phyloP scores from a whole-genome alignment of 345 rosid genomes.

The Diplotaxis tenuifolia region DNA sequence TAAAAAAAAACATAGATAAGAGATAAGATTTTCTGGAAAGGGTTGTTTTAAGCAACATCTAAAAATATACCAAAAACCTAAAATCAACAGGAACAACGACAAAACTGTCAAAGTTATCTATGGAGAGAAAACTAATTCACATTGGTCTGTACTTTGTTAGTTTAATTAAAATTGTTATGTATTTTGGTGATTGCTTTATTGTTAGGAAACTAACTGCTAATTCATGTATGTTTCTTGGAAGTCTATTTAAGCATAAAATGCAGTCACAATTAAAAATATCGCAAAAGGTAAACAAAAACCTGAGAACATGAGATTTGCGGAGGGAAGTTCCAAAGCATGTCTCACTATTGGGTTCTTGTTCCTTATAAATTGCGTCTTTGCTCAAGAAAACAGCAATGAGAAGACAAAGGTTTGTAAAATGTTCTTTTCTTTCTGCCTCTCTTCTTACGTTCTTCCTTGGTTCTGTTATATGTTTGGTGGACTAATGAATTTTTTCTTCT shows the following conservation, averaged over 20 bases:
- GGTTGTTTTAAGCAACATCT: not conserved
- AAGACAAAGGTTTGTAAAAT: conserved; percentile 13
- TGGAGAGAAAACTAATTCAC: not conserved
- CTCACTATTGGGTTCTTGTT: conserved; percentile 8
- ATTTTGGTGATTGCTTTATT: not conserved
- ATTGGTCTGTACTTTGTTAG: not conserved
- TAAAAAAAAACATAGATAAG: not conserved
- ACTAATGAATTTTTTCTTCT: conserved; percentile 9
- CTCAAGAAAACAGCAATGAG: conserved; percentile 21
- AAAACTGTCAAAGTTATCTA: conserved; percentile 4
- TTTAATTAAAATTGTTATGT: not conserved
- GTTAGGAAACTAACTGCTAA: not conserved
- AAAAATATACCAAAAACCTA: not conserved
- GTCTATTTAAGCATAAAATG: conserved; percentile 4
- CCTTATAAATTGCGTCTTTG: conserved; percentile 12
- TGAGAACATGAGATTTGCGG: conserved; percentile 7
- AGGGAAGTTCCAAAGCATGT: not conserved
- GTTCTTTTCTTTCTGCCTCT: not conserved
- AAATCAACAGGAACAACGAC: not conserved
- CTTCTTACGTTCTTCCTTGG: not conserved
- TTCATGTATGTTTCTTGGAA: conserved; percentile 4
- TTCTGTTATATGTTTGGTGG: conserved; percentile 9
- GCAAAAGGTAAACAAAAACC: not conserved
- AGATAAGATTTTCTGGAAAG: conserved; percentile 1
- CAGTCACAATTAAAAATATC: not conserved